phyloP scores from a whole-genome alignment of 2,329 filamentous ascomycete genomes.

The Botrytis galanthina region DNA sequence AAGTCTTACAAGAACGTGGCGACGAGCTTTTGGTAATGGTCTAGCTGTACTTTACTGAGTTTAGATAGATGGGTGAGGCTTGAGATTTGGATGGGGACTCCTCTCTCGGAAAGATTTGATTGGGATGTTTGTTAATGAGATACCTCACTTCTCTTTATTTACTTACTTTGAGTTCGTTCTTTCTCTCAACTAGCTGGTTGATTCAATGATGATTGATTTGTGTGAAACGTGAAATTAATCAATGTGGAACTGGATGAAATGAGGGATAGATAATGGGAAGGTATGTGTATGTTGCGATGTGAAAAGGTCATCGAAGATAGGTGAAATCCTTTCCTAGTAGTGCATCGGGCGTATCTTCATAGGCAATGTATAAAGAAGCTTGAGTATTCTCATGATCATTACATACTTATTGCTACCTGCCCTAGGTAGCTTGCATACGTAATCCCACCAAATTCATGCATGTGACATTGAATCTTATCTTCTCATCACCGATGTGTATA shows the following conservation, averaged over 20 bases:
- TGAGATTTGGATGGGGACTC: not conserved
- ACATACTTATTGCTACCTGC: not conserved
- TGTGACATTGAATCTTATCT: not conserved
- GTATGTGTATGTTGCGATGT: no score
- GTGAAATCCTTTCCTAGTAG: no score
- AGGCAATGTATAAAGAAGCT: fast-evolving
- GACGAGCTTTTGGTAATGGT: not conserved
- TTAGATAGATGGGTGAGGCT: not conserved
- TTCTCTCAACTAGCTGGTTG: not conserved
- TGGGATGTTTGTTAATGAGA: not conserved
- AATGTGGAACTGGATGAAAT: not conserved
- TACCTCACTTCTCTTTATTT: constrained; percentile 3
- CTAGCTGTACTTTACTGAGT: not conserved
- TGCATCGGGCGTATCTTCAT: not conserved
- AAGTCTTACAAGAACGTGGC: not conserved
- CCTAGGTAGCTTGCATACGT: not conserved
- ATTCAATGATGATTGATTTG: not conserved
- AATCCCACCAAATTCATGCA: not conserved
- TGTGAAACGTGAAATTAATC: not conserved
- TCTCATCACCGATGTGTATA: not conserved
- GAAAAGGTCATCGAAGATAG: not conserved
- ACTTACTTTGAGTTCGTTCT: not conserved
- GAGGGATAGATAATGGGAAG: not conserved
- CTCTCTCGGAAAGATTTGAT: not conserved
- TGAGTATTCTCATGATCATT: not conserved